These are phyloP conservation scores for Cunninghamia lanceolata DNA, from an alignment of 75 land plant species.

Conservation along the genomic window DNA sequence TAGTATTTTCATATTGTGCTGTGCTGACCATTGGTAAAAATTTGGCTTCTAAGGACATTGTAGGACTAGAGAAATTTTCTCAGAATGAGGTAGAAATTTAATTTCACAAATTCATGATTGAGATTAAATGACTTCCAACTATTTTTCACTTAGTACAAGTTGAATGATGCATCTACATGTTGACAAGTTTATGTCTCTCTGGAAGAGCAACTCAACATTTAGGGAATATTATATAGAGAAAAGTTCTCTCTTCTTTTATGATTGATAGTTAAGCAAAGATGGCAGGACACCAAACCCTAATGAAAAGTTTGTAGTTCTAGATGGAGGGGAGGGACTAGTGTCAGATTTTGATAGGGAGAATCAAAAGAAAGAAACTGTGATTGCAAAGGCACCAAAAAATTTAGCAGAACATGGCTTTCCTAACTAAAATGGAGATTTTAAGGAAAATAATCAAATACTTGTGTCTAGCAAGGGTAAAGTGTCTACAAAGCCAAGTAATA, in stretches of 20 bases:
- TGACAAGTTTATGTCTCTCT: conserved; percentile 52
- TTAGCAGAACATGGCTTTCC: not conserved
- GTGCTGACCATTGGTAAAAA: conserved; percentile 43
- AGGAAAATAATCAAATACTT: conserved; percentile 11
- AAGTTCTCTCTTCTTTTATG: conserved; percentile 40
- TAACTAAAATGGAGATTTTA: conserved; percentile 4
- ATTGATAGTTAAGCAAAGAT: conserved; percentile 51
- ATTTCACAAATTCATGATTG: not conserved
- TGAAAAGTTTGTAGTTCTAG: conserved; percentile 46
- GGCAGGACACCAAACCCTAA: conserved; percentile 65
- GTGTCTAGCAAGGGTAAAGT: not conserved
- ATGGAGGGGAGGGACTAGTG: conserved; percentile 12
- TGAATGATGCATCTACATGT: conserved; percentile 21
- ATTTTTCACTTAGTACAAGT: not conserved
- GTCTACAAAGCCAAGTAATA: conserved; percentile 2
- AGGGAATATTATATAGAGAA: conserved; percentile 68
- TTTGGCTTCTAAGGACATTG: conserved; percentile 49
- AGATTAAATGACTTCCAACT: too few species aligned
- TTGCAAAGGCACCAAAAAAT: conserved; percentile 16
- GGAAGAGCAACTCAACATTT: conserved; percentile 37
- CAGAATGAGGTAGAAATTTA: conserved; percentile 34
- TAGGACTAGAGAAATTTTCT: conserved; percentile 38
- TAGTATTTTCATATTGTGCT: conserved; percentile 38
- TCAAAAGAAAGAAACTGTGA: conserved; percentile 3
- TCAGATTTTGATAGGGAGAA: not conserved